Evolutionary conservation across 192 early-diverging fungal genomes (phyloP), one percentile per base, ranked within the genome.

Genomic region (Spizellomyces punctatus): DNA sequence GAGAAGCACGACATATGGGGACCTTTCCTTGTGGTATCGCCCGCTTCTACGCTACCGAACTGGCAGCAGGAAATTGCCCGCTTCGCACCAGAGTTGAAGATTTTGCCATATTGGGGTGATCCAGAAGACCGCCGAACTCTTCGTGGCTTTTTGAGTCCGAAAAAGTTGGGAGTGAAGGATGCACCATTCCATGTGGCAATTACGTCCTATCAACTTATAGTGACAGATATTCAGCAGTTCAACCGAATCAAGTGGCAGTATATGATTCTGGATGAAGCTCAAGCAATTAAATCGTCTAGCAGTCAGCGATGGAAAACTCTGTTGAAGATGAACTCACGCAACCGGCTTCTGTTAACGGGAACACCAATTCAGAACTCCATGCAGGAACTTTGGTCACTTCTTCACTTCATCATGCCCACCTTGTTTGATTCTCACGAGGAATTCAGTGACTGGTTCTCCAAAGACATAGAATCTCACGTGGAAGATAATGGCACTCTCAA

Each of bases 371-470:
- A 96, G 72, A 96, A 96, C 77, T 90, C 88, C 57, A 94, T 96
- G 93, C 91, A 92, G 82, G 95, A 96, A 78, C 81, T 96, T 58
- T 96, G 95, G 95, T 91, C 93, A 3, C 77, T 96, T 52, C 82
- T 96, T 54, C 92, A 96, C 76, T 96, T 96, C 77, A 93, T 96
- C 72, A 96, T 96, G 95, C 95, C 95, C 5, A 94, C 89, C 21
- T 83, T 95, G 21, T 96, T 96, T 68, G 94, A 95, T 76, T 94
- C 92, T 12, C 94, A 95, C 62, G 91, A 93, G 69, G 93, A 95
- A 77, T 96, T 96, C 69, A 91, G 89, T 71, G 94, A 96, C 72
- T 96, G 94, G 94, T 96, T 96, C 67, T 91, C 91, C 49, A 91
- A 92, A 69, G 93, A 95, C 73, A 95, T 95, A 68, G 94, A 96